Evolutionary conservation across 2,329 filamentous ascomycete genomes (phyloP).

Genomic region (Parastagonospora avenae): DNA sequence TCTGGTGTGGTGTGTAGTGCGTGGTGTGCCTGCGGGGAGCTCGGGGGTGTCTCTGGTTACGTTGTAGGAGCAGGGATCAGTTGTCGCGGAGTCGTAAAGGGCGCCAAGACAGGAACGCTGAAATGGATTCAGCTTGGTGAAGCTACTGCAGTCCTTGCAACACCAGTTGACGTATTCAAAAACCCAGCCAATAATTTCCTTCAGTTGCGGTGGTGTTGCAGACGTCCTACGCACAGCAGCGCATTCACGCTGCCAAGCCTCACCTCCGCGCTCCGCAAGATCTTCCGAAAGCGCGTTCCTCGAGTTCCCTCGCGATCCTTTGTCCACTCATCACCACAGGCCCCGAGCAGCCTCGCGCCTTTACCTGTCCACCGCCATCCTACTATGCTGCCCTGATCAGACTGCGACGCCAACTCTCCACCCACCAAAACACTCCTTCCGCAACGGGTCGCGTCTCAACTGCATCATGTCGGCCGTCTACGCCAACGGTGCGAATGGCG

Average conservation of each 20-base stretch:
- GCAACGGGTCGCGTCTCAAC: constrained; percentile 15
- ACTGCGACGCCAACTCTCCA: background rate
- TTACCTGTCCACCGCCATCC: constrained; percentile 6
- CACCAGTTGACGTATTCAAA: background rate
- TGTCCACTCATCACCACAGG: constrained; percentile 23
- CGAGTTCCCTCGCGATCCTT: constrained; percentile 16
- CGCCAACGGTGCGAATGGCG: constrained; percentile 55
- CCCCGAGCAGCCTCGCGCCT: constrained; percentile 22
- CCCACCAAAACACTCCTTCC: constrained; percentile 1
- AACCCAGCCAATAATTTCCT: background rate
- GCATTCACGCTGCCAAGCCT: constrained; percentile 16
- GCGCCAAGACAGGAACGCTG: constrained; percentile 6
- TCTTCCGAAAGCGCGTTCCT: constrained; percentile 19
- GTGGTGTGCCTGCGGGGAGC: constrained; percentile 30
- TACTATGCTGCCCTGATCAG: constrained; percentile 29
- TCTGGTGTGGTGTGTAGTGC: constrained; percentile 5
- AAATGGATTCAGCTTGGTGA: background rate
- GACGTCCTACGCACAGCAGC: background rate
- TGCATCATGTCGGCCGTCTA: constrained; percentile 58
- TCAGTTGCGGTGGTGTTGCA: background rate
- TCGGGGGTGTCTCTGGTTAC: constrained; percentile 28
- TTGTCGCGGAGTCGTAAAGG: constrained; percentile 6
- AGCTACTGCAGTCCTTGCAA: background rate
- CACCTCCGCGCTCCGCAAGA: constrained; percentile 18
- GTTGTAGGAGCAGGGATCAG: constrained; percentile 23